Conservation (phyloP, 2,329 filamentous ascomycete species). For the Coniochaeta hoffmannii region DNA sequence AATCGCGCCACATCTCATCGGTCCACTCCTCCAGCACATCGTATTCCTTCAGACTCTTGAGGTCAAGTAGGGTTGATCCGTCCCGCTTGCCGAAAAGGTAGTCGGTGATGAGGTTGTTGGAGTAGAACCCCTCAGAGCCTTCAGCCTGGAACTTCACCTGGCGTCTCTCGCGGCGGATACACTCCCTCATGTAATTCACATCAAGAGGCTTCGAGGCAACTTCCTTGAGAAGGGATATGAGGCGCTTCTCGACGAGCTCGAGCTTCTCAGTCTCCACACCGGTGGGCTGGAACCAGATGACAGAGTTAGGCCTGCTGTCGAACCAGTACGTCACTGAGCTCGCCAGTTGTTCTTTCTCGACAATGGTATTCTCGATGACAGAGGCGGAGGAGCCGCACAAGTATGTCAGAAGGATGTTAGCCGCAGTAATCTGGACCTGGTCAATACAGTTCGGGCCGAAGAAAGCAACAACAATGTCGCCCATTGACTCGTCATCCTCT, state of each 20-base stretch:
- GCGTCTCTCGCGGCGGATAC: slow-evolving; percentile 71
- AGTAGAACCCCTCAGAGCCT: slow-evolving; percentile 71
- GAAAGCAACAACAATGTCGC: slow-evolving; percentile 80
- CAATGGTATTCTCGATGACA: slow-evolving; percentile 81
- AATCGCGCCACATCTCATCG: slow-evolving; percentile 75
- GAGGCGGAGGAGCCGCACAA: slow-evolving; percentile 90
- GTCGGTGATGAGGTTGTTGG: slow-evolving; percentile 80
- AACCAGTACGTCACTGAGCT: slow-evolving; percentile 76
- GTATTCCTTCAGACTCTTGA: slow-evolving; percentile 50
- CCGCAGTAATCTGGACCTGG: slow-evolving; percentile 57
- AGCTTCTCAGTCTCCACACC: slow-evolving; percentile 85
- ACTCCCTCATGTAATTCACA: slow-evolving; percentile 84
- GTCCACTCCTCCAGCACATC: slow-evolving; percentile 71
- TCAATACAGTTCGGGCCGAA: slow-evolving; percentile 80
- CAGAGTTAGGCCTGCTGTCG: slow-evolving; percentile 70
- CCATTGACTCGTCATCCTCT: slow-evolving; percentile 90
- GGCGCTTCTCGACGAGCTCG: slow-evolving; percentile 72
- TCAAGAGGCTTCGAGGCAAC: slow-evolving; percentile 76
- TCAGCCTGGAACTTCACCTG: slow-evolving; percentile 81
- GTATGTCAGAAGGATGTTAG: slow-evolving; percentile 77
- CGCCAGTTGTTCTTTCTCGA: slow-evolving; percentile 87
- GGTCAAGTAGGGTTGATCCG: slow-evolving; percentile 63
- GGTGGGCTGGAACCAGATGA: slow-evolving; percentile 80
- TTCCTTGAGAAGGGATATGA: slow-evolving; percentile 77
- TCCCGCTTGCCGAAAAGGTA: slow-evolving; percentile 85